phyloP scores from a whole-genome alignment of 2,329 filamentous ascomycete species.

The Ilyonectria robusta region DNA sequence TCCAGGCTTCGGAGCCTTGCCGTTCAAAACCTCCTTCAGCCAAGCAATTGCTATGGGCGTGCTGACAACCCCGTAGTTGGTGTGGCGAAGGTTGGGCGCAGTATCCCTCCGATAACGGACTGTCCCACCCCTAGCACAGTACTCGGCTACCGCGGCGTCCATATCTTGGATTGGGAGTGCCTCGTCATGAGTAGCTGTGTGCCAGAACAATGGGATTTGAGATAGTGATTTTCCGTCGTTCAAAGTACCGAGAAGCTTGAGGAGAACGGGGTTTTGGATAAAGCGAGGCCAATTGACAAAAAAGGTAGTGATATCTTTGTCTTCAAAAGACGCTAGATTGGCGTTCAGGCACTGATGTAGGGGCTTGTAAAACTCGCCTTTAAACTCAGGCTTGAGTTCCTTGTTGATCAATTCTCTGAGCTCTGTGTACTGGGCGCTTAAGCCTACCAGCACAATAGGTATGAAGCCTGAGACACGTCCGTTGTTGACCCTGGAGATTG shows the following conservation, averaged over 20 bases:
- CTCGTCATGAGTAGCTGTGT: slow-evolving; percentile 64
- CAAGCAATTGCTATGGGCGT: slow-evolving; percentile 36
- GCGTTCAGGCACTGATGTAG: slow-evolving; percentile 47
- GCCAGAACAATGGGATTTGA: slow-evolving; percentile 63
- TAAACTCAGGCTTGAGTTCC: slow-evolving; percentile 37
- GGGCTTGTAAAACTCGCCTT: slow-evolving; percentile 48
- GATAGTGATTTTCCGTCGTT: slow-evolving; percentile 57
- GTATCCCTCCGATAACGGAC: slow-evolving; percentile 61
- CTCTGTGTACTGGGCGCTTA: slow-evolving; percentile 43
- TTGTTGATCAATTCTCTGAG: slow-evolving; percentile 29
- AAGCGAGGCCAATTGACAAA: slow-evolving; percentile 55
- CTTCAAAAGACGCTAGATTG: slow-evolving; percentile 45
- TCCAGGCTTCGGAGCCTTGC: background rate
- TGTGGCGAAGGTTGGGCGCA: slow-evolving; percentile 54
- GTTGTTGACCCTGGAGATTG: slow-evolving; percentile 37
- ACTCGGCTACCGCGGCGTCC: slow-evolving; percentile 58
- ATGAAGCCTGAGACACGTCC: slow-evolving; percentile 38
- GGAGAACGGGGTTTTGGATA: slow-evolving; percentile 37
- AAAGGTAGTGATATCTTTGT: slow-evolving; percentile 57
- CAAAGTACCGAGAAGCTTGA: slow-evolving; percentile 48
- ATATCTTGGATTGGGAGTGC: slow-evolving; percentile 60
- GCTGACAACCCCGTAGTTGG: slow-evolving; percentile 28
- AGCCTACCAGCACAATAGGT: slow-evolving; percentile 38
- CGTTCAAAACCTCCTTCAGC: slow-evolving; percentile 33
- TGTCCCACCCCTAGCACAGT: slow-evolving; percentile 57